phyloP scores from a whole-genome alignment of 352 stramenopile genomes.

The Thraustochytrium sp. region DNA sequence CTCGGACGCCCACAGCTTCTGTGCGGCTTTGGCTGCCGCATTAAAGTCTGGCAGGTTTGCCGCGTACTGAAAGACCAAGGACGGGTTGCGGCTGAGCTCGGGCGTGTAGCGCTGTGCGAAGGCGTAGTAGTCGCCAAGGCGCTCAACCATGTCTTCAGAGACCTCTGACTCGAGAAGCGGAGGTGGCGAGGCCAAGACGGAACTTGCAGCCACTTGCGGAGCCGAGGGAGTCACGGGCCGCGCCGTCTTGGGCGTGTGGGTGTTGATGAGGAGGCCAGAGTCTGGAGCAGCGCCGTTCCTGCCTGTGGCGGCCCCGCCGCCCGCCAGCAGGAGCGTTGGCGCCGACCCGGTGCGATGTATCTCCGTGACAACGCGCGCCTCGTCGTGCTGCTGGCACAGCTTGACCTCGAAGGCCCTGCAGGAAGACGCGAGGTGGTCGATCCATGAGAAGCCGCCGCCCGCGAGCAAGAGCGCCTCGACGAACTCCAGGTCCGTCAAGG shows the following conservation, averaged over 20 bases:
- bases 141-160: background rate
- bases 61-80: conserved; percentile 26
- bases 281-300: no score
- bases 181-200: no score
- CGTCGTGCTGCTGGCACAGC: background rate
- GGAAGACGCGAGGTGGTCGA: conserved; percentile 34
- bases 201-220: no score
- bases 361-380: background rate
- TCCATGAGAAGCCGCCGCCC: conserved; percentile 30
- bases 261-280: background rate
- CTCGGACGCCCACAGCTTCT: background rate
- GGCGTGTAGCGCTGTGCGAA: conserved; percentile 30
- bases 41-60: conserved; percentile 33
- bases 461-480: conserved; percentile 19
- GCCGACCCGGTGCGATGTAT: no score
- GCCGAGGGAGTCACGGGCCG: background rate
- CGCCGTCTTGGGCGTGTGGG: background rate
- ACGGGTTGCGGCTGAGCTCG: conserved; percentile 9
- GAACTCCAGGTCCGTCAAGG: conserved; percentile 33
- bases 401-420: conserved; percentile 24
- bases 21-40: background rate
- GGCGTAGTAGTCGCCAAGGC: conserved; percentile 19
- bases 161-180: background rate
- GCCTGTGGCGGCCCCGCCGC: no score
- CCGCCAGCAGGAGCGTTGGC: background rate